Evolutionary conservation across 2,329 filamentous ascomycete species (phyloP), one percentile per base, ranked within the genome.

Genomic region (Botrytis deweyae): DNA sequence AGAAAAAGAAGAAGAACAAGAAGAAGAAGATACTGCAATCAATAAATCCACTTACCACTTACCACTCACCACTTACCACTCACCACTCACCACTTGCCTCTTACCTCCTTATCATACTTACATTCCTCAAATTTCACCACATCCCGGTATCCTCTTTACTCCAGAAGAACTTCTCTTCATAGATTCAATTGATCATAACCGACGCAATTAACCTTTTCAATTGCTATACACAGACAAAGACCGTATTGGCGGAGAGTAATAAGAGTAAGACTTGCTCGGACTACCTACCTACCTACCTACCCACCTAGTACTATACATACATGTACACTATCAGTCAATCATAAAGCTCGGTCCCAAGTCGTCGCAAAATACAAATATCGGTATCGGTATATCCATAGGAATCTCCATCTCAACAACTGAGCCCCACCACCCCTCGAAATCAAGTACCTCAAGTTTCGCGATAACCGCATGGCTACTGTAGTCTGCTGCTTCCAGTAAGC

Each of bases 381-480:
- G 36, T 29, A 42, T 58, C 36, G 33, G 25, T 29, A 29, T 55
- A 42, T 68, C n/a, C 49, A 55, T 58, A 40, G 16, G 36, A 58
- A 55, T 40, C 40, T 68, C 36, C 38, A 58, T 68, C 36, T 68
- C 33, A 58, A 68, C 49, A 59, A 29, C 59, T 29, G 42, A 64
- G 63, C 70, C 63, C 62, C 70, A 68, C 70, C 62, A 29, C 38
- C 59, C 58, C 29, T 71, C 49, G 42, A 42, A 66, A 61, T 49
- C 70, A 52, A 66, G 29, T 29, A 38, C 33, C 52, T 25, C 38
- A 59, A 67, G 49, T 44, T 72, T 68, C 40, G 63, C 70, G 70
- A 68, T 40, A 72, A 68, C 65, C 70, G 70, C 52, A 72, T 72
- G 70, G 70, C 70, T 55, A 72, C 62, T 72, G 62, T 22, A 68